Conservation (phyloP, 768 basidiomycete species). For the Russula foetens region DNA sequence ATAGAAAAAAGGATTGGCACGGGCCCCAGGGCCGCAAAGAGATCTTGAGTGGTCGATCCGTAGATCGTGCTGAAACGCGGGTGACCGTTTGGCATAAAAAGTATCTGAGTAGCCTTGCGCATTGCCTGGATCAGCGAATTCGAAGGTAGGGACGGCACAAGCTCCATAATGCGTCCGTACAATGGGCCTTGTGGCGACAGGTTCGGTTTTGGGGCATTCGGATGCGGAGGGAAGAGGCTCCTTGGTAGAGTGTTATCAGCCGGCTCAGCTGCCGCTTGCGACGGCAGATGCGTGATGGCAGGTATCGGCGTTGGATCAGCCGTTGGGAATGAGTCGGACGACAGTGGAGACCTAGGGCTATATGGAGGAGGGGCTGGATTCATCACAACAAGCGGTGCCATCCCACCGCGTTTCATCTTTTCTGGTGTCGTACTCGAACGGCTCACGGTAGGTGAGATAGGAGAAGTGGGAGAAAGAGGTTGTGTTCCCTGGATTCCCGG, state of each 20-base stretch:
- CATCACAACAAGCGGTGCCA: slow-evolving; percentile 21
- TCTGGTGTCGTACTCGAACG: slow-evolving; percentile 16
- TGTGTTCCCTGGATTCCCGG: slow-evolving; percentile 3
- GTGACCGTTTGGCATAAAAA: slow-evolving; percentile 22
- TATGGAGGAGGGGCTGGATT: slow-evolving; percentile 29
- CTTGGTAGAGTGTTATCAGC: slow-evolving; percentile 23
- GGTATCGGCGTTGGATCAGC: slow-evolving; percentile 3
- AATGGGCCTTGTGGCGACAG: slow-evolving; percentile 45
- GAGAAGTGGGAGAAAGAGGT: not conserved
- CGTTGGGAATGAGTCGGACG: not conserved
- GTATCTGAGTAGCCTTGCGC: slow-evolving; percentile 18
- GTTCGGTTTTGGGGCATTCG: slow-evolving; percentile 43
- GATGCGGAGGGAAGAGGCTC: slow-evolving; percentile 46
- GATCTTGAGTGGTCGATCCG: slow-evolving; percentile 45
- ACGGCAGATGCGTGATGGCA: not conserved
- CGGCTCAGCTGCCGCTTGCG: slow-evolving; percentile 23
- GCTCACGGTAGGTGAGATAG: not conserved
- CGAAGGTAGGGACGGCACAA: slow-evolving; percentile 22
- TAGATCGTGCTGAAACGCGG: slow-evolving; percentile 49
- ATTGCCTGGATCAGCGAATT: slow-evolving; percentile 24
- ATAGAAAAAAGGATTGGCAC: slow-evolving; percentile 54
- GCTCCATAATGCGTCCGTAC: slow-evolving; percentile 38
- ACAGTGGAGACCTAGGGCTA: slow-evolving; percentile 8
- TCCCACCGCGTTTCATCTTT: slow-evolving; percentile 26
- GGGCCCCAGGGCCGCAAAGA: slow-evolving; percentile 42